A percentile compares a stretch with the other conserved stretches of the same genome.
Evolutionary conservation across 2,329 filamentous ascomycete genomes (phyloP).

Genomic region (Rugonectria rugulosa): DNA sequence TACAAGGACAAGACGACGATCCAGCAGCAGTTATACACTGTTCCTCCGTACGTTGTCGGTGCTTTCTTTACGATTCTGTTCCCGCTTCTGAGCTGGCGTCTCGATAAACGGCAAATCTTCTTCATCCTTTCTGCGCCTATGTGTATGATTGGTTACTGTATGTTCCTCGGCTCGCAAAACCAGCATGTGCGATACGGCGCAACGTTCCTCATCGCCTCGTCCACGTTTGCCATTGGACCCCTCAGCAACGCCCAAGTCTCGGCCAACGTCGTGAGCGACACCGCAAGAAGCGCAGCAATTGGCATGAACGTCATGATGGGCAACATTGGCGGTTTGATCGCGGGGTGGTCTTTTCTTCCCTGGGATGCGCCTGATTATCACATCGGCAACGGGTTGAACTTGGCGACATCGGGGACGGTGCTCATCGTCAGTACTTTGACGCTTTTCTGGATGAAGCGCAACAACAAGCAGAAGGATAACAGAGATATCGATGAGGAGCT

Average conservation of each 20-base stretch:
- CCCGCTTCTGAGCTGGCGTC: slow-evolving; percentile 66
- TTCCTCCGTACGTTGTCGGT: slow-evolving; percentile 74
- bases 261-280: slow-evolving; percentile 75
- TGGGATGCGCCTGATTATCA: slow-evolving; percentile 69
- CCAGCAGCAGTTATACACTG: slow-evolving; percentile 72
- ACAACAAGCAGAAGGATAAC: slow-evolving; percentile 57
- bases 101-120: slow-evolving; percentile 66
- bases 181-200: slow-evolving; percentile 68
- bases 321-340: slow-evolving; percentile 71
- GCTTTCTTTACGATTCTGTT: slow-evolving; percentile 70
- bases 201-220: slow-evolving; percentile 71
- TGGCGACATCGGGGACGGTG: slow-evolving; percentile 63
- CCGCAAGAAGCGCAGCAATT: slow-evolving; percentile 71
- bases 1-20: slow-evolving; percentile 63
- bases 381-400: slow-evolving; percentile 74
- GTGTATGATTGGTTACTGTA: slow-evolving; percentile 73
- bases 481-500: slow-evolving; percentile 52
- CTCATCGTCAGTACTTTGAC: slow-evolving; percentile 57
- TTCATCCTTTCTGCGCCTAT: slow-evolving; percentile 66
- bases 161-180: slow-evolving; percentile 68
- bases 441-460: slow-evolving; percentile 65
- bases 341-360: slow-evolving; percentile 69
- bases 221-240: slow-evolving; percentile 69
- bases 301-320: slow-evolving; percentile 73
- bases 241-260: slow-evolving; percentile 73